Conservation (phyloP, 2,329 filamentous ascomycete genomes). For the Pseudopithomyces chartarum region DNA sequence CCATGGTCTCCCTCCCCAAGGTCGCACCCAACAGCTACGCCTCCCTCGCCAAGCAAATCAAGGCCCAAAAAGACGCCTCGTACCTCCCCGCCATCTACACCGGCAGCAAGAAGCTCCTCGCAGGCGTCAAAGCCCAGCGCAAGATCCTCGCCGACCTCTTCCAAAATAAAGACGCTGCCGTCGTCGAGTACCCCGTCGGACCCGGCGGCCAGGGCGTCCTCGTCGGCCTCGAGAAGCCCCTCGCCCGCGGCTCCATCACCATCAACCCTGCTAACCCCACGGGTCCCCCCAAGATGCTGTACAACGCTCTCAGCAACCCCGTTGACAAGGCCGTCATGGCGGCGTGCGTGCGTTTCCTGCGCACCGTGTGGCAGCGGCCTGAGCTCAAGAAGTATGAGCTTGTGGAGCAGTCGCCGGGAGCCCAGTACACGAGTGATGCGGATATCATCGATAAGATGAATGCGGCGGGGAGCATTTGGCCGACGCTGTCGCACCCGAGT, state of each 20-base stretch:
- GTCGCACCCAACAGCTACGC: constrained; percentile 24
- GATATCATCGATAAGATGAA: constrained; percentile 29
- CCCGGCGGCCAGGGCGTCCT: constrained; percentile 29
- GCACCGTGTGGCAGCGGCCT: constrained; percentile 35
- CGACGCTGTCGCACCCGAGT: constrained; percentile 32
- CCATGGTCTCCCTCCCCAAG: constrained; percentile 31
- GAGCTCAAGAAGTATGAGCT: constrained; percentile 27
- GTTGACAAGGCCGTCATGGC: constrained; percentile 37
- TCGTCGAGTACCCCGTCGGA: constrained; percentile 42
- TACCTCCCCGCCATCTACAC: constrained; percentile 32
- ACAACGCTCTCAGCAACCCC: constrained; percentile 37
- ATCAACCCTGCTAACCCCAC: constrained; percentile 34
- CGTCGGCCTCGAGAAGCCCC: constrained; percentile 42
- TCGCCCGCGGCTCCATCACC: constrained; percentile 45
- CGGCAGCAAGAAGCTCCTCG: constrained; percentile 29
- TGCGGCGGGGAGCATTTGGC: constrained; percentile 21
- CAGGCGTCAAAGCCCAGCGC: constrained; percentile 32
- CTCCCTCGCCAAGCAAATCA: constrained; percentile 13
- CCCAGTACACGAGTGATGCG: constrained; percentile 31
- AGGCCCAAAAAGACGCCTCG: constrained; percentile 5
- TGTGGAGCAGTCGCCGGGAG: constrained; percentile 30
- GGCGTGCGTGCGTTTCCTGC: constrained; percentile 42
- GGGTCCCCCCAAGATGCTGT: constrained; percentile 29
- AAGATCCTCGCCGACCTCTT: constrained; percentile 32
- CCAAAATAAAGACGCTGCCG: constrained; percentile 24